These are phyloP conservation scores for Trypanosoma grayi DNA, from an alignment of 208 protist species.

Conservation along the genomic window DNA sequence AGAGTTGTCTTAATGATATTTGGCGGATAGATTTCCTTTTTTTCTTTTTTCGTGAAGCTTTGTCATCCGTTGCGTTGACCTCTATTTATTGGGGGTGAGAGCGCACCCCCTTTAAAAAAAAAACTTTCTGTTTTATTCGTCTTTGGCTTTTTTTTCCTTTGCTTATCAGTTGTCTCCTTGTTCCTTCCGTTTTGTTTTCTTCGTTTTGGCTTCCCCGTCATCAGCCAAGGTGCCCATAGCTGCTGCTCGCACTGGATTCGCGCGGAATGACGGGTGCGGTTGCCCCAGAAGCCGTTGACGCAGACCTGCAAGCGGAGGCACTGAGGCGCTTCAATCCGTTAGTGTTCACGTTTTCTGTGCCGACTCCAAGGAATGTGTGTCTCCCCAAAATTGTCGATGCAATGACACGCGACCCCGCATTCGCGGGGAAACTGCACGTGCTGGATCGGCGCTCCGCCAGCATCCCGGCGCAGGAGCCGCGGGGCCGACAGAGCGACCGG, in stretches of 20 bases:
- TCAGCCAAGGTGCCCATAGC: too few species aligned
- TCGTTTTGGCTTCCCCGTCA: neutral
- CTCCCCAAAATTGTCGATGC: conserved; percentile 27
- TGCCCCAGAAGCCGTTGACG: conserved; percentile 2
- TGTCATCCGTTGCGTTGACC: too few species aligned
- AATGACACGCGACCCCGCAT: conserved; percentile 23
- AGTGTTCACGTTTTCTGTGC: conserved; percentile 36
- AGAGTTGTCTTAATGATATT: too few species aligned
- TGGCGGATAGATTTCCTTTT: too few species aligned
- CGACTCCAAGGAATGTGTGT: conserved; percentile 35
- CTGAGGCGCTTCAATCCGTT: conserved; percentile 39
- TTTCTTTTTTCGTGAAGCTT: too few species aligned
- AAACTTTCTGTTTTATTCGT: neutral
- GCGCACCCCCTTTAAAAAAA: too few species aligned
- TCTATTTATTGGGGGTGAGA: too few species aligned
- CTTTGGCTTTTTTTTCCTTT: neutral
- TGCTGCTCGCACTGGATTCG: neutral
- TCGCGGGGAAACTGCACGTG: conserved; percentile 28
- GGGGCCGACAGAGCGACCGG: neutral
- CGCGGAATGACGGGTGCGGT: neutral
- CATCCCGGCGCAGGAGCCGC: neutral
- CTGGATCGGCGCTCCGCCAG: conserved; percentile 17
- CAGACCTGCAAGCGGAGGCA: conserved; percentile 23
- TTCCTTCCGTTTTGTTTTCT: neutral
- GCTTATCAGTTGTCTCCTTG: neutral